Base-by-base conservation (phyloP, 2,329 filamentous ascomycete genomes). In the Pyricularia sp. region DNA sequence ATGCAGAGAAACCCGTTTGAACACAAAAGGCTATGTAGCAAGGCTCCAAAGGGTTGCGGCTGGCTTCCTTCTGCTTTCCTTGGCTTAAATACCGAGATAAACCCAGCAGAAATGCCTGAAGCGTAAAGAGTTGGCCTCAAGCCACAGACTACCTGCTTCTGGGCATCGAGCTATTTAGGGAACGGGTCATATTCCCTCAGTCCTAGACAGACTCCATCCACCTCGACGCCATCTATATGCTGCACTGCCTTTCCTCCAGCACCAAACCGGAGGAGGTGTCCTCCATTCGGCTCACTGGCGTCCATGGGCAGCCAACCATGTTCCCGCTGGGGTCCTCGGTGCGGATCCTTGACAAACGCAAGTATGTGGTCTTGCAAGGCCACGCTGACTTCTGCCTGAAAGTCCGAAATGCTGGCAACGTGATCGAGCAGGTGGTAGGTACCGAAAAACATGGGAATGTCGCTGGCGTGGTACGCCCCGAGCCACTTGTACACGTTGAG, bases 391-490 rank as follows among this genome's bases (percentile, higher is more conserved):
- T 67, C 23, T n/a, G 26, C 2, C 65, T 67, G 31, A 26, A 67
- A 67, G 11, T 3, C n/a, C 11, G 65, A 59, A 2, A 25, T 28
- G 23, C 12, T 7, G n/a, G 33, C 36, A 42, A 55, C 28, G 55
- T 59, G 55, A 7, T 59, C 55, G 3, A 59, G 55, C 55, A 59
- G 55, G 42, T 67, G 23, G 25, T 67, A 50, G 7, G 58, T 59
- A 4, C 69, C 69, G 55, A 70, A 70, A 23, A 69, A 17, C 28
- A 70, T 61, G 59, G 69, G 68, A 23, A 69, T 26, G 36, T 70
- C 69, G 17, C 42, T 31, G 55, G 64, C 31, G 30, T 70, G 69
- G 65, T 69, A 70, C 12, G 68, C 69, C 9, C 65, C 67, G n/a
- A 65, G n/a, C 64, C 69, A 67, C 3, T 36, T 14, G 2, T 59